These are phyloP conservation scores for Dacryopinax spathularia DNA, from an alignment of 768 basidiomycete genomes.

Conservation along the genomic window DNA sequence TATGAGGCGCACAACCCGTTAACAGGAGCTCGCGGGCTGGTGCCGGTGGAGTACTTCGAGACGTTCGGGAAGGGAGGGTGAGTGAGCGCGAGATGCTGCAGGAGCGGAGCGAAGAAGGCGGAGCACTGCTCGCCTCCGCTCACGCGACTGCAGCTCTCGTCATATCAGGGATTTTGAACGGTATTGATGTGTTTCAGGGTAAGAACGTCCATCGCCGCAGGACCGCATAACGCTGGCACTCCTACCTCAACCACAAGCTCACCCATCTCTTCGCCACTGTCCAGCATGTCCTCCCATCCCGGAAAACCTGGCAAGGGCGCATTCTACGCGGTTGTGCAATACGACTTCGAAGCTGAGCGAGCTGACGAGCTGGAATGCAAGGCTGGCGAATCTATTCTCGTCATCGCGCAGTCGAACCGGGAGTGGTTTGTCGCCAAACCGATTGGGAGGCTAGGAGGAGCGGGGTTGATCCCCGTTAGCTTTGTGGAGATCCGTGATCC, in stretches of 20 bases:
- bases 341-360: conserved; percentile 91
- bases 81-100: conserved; percentile 21
- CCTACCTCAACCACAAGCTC: background rate
- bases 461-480: conserved; percentile 90
- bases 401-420: conserved; percentile 98
- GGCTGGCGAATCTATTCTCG: conserved; percentile 83
- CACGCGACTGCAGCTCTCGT: background rate
- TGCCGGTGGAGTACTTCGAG: conserved; percentile 77
- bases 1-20: conserved; percentile 94
- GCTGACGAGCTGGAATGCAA: conserved; percentile 93
- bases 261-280: conserved; percentile 6
- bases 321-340: conserved; percentile 88
- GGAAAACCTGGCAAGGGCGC: conserved; percentile 37
- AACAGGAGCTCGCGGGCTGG: conserved; percentile 78
- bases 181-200: conserved; percentile 5
- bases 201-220: conserved; percentile 1
- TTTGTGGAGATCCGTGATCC: conserved; percentile 97
- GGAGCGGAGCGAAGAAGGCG: conserved; percentile 3
- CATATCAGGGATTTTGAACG: background rate
- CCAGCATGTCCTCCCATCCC: conserved; percentile 8
- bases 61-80: conserved; percentile 74
- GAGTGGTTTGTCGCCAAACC: conserved; percentile 99
- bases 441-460: conserved; percentile 85
- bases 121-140: background rate
- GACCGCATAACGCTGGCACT: conserved; percentile 2